phyloP scores from a whole-genome alignment of 2,329 filamentous ascomycete species.

The Diplodia scrobiculata region DNA sequence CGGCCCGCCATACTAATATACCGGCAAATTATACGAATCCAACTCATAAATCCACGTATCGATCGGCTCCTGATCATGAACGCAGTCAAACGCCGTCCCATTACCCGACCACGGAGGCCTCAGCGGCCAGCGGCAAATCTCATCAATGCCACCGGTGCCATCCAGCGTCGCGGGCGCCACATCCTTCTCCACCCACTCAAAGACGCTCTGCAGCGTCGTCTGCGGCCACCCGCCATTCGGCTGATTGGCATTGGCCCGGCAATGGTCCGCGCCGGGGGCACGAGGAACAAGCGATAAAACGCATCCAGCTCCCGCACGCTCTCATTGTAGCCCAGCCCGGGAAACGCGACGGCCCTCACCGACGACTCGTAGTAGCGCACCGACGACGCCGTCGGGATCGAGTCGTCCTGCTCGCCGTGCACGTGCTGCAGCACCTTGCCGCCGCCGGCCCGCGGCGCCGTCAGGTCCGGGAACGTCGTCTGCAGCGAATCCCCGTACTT shows the following conservation, averaged over 20 bases:
- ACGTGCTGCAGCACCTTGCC: conserved; percentile 62
- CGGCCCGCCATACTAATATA: background rate
- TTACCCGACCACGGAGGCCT: conserved; percentile 39
- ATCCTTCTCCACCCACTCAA: conserved; percentile 31
- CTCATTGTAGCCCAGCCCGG: conserved; percentile 44
- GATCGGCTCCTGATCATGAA: conserved; percentile 35
- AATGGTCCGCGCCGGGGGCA: conserved; percentile 59
- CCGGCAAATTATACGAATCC: conserved; percentile 16
- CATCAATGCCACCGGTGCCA: conserved; percentile 41
- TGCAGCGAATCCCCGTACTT: conserved; percentile 56
- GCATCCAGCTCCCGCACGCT: conserved; percentile 50
- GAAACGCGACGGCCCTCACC: conserved; percentile 56
- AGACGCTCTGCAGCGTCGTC: conserved; percentile 27
- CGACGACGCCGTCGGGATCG: conserved; percentile 57
- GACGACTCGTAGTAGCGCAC: conserved; percentile 59
- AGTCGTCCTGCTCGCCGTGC: conserved; percentile 59
- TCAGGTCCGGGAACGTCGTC: conserved; percentile 59
- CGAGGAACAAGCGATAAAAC: conserved; percentile 59
- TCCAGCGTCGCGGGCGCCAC: conserved; percentile 43
- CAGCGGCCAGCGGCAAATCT: conserved; percentile 47
- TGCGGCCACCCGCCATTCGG: conserved; percentile 29
- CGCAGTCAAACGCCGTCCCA: conserved; percentile 36
- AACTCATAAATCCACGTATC: conserved; percentile 37
- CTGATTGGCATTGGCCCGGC: conserved; percentile 35
- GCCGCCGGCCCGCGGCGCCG: conserved; percentile 52